Percentiles rank a stretch among this genome's conserved stretches.
Evolutionary conservation across 2,329 filamentous ascomycete genomes (phyloP).

Genomic region (Penicillium brasilianum): DNA sequence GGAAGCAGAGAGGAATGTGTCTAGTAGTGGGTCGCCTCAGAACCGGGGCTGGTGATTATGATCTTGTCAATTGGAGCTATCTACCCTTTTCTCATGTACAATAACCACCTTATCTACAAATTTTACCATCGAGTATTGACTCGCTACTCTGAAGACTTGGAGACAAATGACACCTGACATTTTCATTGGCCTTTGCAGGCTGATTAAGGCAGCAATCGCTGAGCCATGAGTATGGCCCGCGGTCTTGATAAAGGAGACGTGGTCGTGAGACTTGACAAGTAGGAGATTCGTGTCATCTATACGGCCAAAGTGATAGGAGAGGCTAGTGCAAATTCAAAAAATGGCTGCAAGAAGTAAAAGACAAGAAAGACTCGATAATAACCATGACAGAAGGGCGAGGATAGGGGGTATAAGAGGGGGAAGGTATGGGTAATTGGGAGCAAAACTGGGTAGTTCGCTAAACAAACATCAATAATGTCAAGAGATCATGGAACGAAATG

Average conservation of each 20-base stretch:
- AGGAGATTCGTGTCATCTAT: neutral
- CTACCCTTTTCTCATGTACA: constrained; percentile 18
- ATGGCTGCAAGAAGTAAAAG: neutral
- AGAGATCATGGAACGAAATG: neutral
- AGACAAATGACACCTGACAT: constrained; percentile 12
- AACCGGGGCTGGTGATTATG: constrained; percentile 25
- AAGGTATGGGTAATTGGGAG: constrained; percentile 7
- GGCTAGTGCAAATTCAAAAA: neutral
- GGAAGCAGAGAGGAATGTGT: constrained; percentile 45
- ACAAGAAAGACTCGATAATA: neutral
- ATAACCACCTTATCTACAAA: neutral
- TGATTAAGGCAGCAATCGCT: neutral
- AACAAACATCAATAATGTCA: constrained; percentile 16
- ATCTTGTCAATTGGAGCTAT: neutral
- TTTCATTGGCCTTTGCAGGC: constrained; percentile 29
- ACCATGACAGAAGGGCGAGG: constrained; percentile 13
- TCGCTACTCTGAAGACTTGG: neutral
- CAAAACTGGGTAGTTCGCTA: constrained; percentile 19
- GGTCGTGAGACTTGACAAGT: neutral
- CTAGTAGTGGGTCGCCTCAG: constrained; percentile 23
- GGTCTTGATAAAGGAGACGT: constrained; percentile 17
- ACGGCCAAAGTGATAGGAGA: neutral
- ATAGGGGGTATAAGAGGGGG: constrained; percentile 19
- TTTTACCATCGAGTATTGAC: constrained; percentile 5
- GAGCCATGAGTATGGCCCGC: neutral